A percentile compares a stretch with the other conserved stretches of the same genome.
Conservation (phyloP, 75 land plant species). For the Chamaecyparis obtusa region DNA sequence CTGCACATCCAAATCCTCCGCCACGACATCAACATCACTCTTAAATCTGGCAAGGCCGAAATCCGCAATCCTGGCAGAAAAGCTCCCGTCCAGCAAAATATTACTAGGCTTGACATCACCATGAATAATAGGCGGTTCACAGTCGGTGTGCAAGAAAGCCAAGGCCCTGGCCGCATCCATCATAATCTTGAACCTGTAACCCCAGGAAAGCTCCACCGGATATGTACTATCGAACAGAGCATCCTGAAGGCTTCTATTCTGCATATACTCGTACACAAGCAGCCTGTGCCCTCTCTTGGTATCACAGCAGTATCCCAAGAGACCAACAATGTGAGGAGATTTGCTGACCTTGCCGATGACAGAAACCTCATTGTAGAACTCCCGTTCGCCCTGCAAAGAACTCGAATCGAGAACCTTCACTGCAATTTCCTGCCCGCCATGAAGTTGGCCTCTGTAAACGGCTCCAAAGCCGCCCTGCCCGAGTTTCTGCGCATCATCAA, state of each 20-base stretch:
- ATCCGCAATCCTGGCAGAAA: conserved; percentile 81
- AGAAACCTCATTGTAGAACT: conserved; percentile 89
- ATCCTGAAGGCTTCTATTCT: conserved; percentile 85
- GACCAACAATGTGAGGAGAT: conserved; percentile 40
- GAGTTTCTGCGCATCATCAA: conserved; percentile 51
- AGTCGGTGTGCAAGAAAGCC: conserved; percentile 61
- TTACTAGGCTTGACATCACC: conserved; percentile 99
- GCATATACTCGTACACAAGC: conserved; percentile 89
- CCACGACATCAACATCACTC: not conserved
- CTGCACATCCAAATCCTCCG: conserved; percentile 2
- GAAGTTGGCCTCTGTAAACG: conserved; percentile 62
- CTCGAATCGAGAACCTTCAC: conserved; percentile 83
- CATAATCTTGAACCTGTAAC: conserved; percentile 48
- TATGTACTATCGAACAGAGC: conserved; percentile 58
- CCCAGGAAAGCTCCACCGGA: conserved; percentile 60
- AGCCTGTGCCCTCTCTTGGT: conserved; percentile 36
- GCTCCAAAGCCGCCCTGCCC: conserved; percentile 96
- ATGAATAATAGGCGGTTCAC: conserved; percentile 87
- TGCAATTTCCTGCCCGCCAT: conserved; percentile 46
- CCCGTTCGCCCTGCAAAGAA: conserved; percentile 91
- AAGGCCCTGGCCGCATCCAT: conserved; percentile 75
- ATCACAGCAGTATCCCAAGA: conserved; percentile 70
- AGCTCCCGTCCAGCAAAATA: conserved; percentile 53
- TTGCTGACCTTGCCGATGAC: conserved; percentile 40
- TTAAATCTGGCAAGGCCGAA: conserved; percentile 83